Conservation (phyloP, 495 filamentous ascomycete genomes). For the Penicillium nucicola region DNA sequence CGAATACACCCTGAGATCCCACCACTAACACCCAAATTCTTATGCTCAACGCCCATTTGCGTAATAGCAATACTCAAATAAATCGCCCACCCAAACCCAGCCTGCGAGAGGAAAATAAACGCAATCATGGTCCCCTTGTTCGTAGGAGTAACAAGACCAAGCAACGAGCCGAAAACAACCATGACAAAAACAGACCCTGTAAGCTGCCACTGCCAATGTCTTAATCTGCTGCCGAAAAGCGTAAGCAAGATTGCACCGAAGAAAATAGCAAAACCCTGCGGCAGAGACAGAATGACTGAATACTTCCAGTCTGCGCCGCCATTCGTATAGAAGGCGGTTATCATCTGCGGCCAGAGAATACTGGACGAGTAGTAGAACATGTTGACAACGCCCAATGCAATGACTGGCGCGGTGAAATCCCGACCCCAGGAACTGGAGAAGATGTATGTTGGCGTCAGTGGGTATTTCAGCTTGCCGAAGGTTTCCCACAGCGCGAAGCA, state of each 20-base stretch:
- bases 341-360: constrained; percentile 28
- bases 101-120: constrained; percentile 24
- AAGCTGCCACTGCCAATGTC: constrained; percentile 26
- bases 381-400: constrained; percentile 23
- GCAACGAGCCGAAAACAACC: constrained; percentile 22
- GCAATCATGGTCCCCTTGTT: constrained; percentile 26
- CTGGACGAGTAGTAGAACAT: constrained; percentile 30
- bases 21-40: constrained; percentile 25
- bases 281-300: constrained; percentile 19
- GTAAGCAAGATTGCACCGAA: constrained; percentile 22
- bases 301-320: constrained; percentile 21
- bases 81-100: constrained; percentile 23
- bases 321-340: constrained; percentile 18
- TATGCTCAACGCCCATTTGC: constrained; percentile 25
- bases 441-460: constrained; percentile 17
- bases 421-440: constrained; percentile 22
- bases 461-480: constrained; percentile 19
- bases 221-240: constrained; percentile 17
- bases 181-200: constrained; percentile 23
- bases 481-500: constrained; percentile 26
- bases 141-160: constrained; percentile 19
- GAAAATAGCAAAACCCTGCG: constrained; percentile 20
- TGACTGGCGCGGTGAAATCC: constrained; percentile 23
- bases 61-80: constrained; percentile 26
- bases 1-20: constrained; percentile 24